Conservation (phyloP, 2,329 filamentous ascomycete genomes). For the Teratosphaeria viscida region DNA sequence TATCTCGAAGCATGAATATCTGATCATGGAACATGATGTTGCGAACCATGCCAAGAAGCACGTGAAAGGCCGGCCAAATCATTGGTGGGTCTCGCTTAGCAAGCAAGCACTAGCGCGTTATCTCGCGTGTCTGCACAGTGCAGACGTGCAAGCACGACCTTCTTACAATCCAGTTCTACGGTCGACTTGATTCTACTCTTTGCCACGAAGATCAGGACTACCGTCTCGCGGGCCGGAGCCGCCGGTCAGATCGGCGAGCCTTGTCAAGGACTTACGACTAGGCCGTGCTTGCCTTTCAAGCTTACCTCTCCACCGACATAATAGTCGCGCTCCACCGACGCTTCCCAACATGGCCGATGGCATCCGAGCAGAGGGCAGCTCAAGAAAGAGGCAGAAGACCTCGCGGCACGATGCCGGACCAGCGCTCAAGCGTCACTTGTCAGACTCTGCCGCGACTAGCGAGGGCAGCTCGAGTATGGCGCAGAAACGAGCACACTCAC, state of each 20-base stretch:
- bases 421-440: background rate
- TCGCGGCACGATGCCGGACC: background rate
- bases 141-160: background rate
- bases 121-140: background rate
- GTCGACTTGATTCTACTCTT: background rate
- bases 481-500: background rate
- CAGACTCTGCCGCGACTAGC: background rate
- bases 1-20: background rate
- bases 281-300: background rate
- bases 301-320: background rate
- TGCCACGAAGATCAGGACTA: background rate
- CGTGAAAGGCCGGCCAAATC: background rate
- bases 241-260: background rate
- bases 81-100: background rate
- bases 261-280: background rate
- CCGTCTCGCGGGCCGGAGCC: background rate
- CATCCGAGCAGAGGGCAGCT: background rate
- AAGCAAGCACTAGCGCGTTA: background rate
- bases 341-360: background rate
- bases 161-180: background rate
- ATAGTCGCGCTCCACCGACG: background rate
- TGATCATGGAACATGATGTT: background rate
- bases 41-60: background rate
- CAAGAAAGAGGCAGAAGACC: background rate
- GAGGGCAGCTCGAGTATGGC: background rate